Evolutionary conservation across 2,329 filamentous ascomycete species (phyloP).

Genomic region (Alternaria arborescens): DNA sequence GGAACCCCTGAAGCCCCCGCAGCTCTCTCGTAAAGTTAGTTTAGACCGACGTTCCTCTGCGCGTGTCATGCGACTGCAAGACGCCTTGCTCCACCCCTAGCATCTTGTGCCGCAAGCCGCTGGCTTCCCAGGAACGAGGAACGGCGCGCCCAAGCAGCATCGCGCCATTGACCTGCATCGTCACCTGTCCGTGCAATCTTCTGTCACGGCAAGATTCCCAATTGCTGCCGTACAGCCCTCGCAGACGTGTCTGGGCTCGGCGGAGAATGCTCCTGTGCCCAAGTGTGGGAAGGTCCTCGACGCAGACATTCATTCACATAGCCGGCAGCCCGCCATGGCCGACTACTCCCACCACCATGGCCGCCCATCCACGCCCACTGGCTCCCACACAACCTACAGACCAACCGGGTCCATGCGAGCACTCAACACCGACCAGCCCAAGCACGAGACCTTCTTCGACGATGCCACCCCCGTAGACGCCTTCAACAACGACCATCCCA

Average conservation of each 20-base stretch:
- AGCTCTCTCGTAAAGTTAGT: slow-evolving; percentile 23
- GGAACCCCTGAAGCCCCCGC: slow-evolving; percentile 27
- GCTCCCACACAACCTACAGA: slow-evolving; percentile 34
- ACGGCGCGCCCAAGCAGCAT: slow-evolving; percentile 14
- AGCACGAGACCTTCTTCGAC: slow-evolving; percentile 48
- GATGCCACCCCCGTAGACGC: slow-evolving; percentile 48
- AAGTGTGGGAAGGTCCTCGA: slow-evolving; percentile 25
- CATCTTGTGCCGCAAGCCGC: slow-evolving; percentile 9
- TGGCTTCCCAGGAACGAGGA: slow-evolving; percentile 4
- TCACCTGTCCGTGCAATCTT: slow-evolving; percentile 19
- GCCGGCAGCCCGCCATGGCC: slow-evolving; percentile 30
- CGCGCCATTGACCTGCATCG: slow-evolving; percentile 17
- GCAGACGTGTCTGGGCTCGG: slow-evolving; percentile 19
- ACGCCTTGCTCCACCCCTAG: slow-evolving; percentile 20
- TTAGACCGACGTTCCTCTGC: slow-evolving; percentile 26
- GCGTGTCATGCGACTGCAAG: slow-evolving; percentile 30
- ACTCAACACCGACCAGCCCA: slow-evolving; percentile 41
- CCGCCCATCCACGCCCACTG: slow-evolving; percentile 45
- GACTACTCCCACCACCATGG: slow-evolving; percentile 31
- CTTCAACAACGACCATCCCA: slow-evolving; percentile 21
- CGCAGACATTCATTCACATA: slow-evolving; percentile 26
- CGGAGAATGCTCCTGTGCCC: slow-evolving; percentile 43
- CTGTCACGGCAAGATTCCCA: slow-evolving; percentile 19
- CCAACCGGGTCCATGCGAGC: slow-evolving; percentile 35
- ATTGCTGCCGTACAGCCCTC: slow-evolving; percentile 20